These are phyloP conservation scores for Curvularia lunata DNA, from an alignment of 2,329 filamentous ascomycete species.

Conservation along the genomic window DNA sequence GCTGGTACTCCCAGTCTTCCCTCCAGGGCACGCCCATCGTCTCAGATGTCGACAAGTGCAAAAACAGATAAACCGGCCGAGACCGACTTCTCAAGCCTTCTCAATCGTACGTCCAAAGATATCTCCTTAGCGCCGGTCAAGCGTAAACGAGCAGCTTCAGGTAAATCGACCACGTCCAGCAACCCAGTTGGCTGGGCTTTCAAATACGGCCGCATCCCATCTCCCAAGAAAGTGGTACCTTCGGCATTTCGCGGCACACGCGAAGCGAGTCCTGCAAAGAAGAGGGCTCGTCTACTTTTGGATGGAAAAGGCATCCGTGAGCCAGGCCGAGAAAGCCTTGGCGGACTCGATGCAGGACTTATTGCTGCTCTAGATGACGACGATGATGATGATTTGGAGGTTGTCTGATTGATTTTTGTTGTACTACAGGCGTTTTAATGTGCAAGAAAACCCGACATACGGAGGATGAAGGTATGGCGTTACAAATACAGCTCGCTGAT, in stretches of 20 bases:
- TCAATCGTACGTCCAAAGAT: conserved; percentile 53
- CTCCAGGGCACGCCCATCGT: conserved; percentile 23
- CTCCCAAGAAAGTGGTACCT: conserved; percentile 38
- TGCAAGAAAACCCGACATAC: conserved; percentile 7
- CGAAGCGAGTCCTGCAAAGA: conserved; percentile 52
- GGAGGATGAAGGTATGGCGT: conserved; percentile 24
- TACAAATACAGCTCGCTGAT: conserved; percentile 30
- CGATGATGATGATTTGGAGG: conserved; percentile 56
- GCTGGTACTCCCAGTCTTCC: conserved; percentile 29
- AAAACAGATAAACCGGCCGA: conserved; percentile 26
- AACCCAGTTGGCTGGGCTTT: conserved; percentile 57
- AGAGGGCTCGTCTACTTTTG: conserved; percentile 57
- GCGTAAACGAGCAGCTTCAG: conserved; percentile 48
- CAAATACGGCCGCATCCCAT: conserved; percentile 50
- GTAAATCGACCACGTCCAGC: conserved; percentile 38
- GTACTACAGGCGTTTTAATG: conserved; percentile 9
- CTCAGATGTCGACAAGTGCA: conserved; percentile 23
- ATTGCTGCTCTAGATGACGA: conserved; percentile 50
- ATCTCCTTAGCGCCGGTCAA: conserved; percentile 54
- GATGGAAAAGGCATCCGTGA: conserved; percentile 57
- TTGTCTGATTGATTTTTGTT: conserved; percentile 44
- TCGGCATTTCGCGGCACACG: conserved; percentile 38
- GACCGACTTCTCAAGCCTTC: conserved; percentile 50
- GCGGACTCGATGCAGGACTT: conserved; percentile 44
- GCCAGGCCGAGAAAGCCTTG: conserved; percentile 56